A percentile compares a stretch with the other conserved stretches of the same genome.
Conservation (phyloP, 2,329 filamentous ascomycete genomes). For the Pseudogymnoascus sp. region DNA sequence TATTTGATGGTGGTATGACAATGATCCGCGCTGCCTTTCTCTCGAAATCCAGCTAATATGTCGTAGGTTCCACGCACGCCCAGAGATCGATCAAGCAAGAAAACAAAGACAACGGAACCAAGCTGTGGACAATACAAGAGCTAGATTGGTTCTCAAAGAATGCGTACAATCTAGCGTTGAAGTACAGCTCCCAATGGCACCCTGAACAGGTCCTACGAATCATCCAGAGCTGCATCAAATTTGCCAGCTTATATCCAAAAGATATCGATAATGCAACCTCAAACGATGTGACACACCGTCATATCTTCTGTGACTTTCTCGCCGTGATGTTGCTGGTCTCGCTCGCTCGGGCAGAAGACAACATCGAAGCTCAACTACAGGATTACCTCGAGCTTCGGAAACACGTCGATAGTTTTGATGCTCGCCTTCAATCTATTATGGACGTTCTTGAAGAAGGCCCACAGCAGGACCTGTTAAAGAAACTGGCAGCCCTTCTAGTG, state of each 20-base stretch:
- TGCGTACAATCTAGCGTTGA: slow-evolving; percentile 67
- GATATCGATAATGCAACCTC: slow-evolving; percentile 34
- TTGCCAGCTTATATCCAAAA: slow-evolving; percentile 43
- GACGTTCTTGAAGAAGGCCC: slow-evolving; percentile 35
- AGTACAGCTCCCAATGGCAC: slow-evolving; percentile 46
- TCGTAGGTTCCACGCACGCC: slow-evolving; percentile 27
- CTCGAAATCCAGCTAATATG: slow-evolving; percentile 7
- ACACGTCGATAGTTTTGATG: slow-evolving; percentile 52
- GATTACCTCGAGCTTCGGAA: slow-evolving; percentile 53
- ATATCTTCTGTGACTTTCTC: slow-evolving; percentile 65
- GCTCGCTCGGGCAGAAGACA: slow-evolving; percentile 43
- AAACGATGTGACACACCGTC: slow-evolving; percentile 47
- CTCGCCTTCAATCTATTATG: slow-evolving; percentile 32
- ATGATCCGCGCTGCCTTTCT: background rate
- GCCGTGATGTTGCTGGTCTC: slow-evolving; percentile 42
- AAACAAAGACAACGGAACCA: slow-evolving; percentile 31
- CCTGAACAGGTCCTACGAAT: slow-evolving; percentile 48
- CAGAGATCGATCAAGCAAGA: slow-evolving; percentile 34
- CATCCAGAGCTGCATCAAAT: slow-evolving; percentile 41
- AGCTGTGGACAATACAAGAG: slow-evolving; percentile 36
- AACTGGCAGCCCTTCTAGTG: slow-evolving; percentile 57
- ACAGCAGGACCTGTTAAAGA: slow-evolving; percentile 46
- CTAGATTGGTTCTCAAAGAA: slow-evolving; percentile 79
- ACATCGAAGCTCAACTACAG: slow-evolving; percentile 43
- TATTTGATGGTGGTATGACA: slow-evolving; percentile 41